These are phyloP conservation scores for Aspergillus sparsus DNA, from an alignment of 495 filamentous ascomycete species.

Conservation along the genomic window DNA sequence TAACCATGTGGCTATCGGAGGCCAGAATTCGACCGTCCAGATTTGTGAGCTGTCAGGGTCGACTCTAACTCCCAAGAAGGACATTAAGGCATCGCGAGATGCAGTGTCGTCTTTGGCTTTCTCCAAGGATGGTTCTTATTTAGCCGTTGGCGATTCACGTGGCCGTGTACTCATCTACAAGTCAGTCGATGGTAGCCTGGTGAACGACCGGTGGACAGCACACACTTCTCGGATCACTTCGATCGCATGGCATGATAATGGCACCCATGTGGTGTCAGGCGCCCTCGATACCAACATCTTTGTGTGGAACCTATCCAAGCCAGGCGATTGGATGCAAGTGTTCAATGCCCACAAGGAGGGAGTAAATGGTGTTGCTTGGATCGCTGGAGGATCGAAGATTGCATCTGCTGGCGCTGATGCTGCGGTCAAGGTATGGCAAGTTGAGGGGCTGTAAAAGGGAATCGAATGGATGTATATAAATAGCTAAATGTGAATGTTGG, in stretches of 20 bases:
- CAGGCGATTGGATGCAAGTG: conserved; percentile 75
- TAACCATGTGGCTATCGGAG: conserved; percentile 70
- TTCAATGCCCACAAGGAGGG: conserved; percentile 92
- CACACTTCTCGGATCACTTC: conserved; percentile 85
- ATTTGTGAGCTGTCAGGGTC: conserved; percentile 64
- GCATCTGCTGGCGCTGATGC: conserved; percentile 84
- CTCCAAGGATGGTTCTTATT: conserved; percentile 66
- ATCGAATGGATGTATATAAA: neutral
- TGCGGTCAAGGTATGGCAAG: conserved; percentile 84
- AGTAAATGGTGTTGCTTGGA: conserved; percentile 86
- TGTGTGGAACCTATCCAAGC: conserved; percentile 85
- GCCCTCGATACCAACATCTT: conserved; percentile 86
- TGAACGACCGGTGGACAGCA: conserved; percentile 77
- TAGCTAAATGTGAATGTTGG: neutral
- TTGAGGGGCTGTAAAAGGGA: conserved; percentile 60
- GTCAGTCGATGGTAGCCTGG: conserved; percentile 43
- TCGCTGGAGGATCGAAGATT: conserved; percentile 65
- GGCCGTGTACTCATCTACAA: conserved; percentile 84
- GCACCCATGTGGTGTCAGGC: conserved; percentile 79
- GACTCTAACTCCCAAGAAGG: conserved; percentile 45
- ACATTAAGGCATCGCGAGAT: conserved; percentile 45
- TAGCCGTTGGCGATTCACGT: conserved; percentile 79
- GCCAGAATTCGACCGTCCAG: conserved; percentile 67
- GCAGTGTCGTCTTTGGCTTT: conserved; percentile 66
- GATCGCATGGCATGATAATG: conserved; percentile 77